Evolutionary conservation across 2,329 filamentous ascomycete species (phyloP).

Genomic region (Sphaceloma murrayae): DNA sequence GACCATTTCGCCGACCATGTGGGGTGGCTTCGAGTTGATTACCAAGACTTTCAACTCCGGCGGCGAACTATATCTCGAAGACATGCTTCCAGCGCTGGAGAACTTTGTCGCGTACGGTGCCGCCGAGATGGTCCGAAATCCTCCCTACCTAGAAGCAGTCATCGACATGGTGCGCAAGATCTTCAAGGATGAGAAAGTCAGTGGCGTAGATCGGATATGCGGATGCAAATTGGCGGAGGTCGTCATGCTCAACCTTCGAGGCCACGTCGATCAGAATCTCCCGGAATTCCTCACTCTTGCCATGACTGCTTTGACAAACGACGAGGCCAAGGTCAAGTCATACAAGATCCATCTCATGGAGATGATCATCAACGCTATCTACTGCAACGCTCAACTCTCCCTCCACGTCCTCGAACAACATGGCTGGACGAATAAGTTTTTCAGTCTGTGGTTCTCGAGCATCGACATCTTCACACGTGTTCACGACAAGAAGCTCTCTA

Average conservation of each 20-base stretch:
- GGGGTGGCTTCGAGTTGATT: constrained; percentile 94
- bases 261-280: constrained; percentile 78
- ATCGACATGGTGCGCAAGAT: constrained; percentile 93
- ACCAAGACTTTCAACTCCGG: constrained; percentile 96
- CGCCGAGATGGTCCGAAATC: constrained; percentile 68
- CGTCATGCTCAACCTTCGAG: constrained; percentile 89
- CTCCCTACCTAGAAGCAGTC: constrained; percentile 75
- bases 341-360: constrained; percentile 97
- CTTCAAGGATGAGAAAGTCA: constrained; percentile 85
- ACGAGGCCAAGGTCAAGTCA: constrained; percentile 79
- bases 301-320: constrained; percentile 67
- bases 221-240: constrained; percentile 96
- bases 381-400: constrained; percentile 85
- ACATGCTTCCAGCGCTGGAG: constrained; percentile 95
- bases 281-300: constrained; percentile 81
- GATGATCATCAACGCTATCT: constrained; percentile 95
- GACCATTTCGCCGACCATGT: constrained; percentile 92
- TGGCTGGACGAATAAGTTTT: constrained; percentile 97
- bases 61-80: constrained; percentile 92
- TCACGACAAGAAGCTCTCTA: constrained; percentile 97
- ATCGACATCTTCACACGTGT: constrained; percentile 90
- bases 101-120: constrained; percentile 95
- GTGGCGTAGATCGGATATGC: constrained; percentile 88
- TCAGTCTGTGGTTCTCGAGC: constrained; percentile 94
- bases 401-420: constrained; percentile 83